Percentiles rank a stretch among this genome's conserved stretches.
These are phyloP conservation scores for Recurvomyces mirabilis DNA, from an alignment of 495 filamentous ascomycete species.

Conservation along the genomic window DNA sequence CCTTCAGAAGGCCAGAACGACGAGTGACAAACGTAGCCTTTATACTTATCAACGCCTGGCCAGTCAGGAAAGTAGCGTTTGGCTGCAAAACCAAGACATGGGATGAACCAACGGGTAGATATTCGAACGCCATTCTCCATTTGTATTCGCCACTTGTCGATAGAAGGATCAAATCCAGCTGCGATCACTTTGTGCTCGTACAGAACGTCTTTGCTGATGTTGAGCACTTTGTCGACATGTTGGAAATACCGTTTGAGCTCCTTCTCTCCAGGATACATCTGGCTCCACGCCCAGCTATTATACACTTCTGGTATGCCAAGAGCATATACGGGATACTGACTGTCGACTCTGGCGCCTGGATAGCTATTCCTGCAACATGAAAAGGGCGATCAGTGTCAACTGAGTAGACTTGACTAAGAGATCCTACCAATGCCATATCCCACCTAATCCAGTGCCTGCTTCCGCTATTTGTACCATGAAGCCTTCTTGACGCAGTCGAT, in stretches of 20 bases:
- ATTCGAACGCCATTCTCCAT: slow-evolving; percentile 30
- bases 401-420: no score
- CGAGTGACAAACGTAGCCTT: slow-evolving; percentile 40
- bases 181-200: slow-evolving; percentile 39
- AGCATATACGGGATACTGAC: slow-evolving; percentile 41
- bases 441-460: slow-evolving; percentile 21
- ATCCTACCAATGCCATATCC: slow-evolving; percentile 26
- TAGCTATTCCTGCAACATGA: slow-evolving; percentile 27
- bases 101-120: slow-evolving; percentile 38
- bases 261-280: slow-evolving; percentile 39
- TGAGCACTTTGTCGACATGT: slow-evolving; percentile 42
- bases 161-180: slow-evolving; percentile 35
- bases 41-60: slow-evolving; percentile 31
- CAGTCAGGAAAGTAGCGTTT: slow-evolving; percentile 32
- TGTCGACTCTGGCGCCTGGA: slow-evolving; percentile 37
- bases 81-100: slow-evolving; percentile 27
- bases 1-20: slow-evolving; percentile 43
- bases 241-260: slow-evolving; percentile 46
- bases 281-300: slow-evolving; percentile 43
- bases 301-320: slow-evolving; percentile 41
- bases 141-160: slow-evolving; percentile 31
- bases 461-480: slow-evolving; percentile 25
- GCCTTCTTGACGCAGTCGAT: slow-evolving; percentile 23
- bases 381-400: neutral
- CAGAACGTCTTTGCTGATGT: slow-evolving; percentile 41